These are phyloP conservation scores for Camillea tinctor DNA, from an alignment of 2,329 filamentous ascomycete genomes.

Conservation along the genomic window DNA sequence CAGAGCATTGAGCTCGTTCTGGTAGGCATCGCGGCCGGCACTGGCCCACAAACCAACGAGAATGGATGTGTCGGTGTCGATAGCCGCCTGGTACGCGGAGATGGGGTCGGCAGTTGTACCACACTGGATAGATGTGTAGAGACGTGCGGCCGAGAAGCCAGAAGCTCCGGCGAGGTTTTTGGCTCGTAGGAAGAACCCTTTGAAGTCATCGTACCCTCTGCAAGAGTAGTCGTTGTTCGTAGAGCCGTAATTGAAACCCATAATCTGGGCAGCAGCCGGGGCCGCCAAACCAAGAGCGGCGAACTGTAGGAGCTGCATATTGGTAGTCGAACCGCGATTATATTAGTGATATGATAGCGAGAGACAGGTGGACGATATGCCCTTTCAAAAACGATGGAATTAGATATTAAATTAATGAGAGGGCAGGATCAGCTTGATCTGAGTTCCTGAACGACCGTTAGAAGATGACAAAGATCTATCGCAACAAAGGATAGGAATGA, in stretches of 20 bases:
- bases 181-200: conserved; percentile 43
- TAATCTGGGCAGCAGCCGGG: conserved; percentile 15
- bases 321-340: background rate
- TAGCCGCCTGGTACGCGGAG: conserved; percentile 29
- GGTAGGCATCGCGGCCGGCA: conserved; percentile 21
- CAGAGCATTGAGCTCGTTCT: conserved; percentile 30
- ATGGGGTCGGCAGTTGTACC: conserved; percentile 30
- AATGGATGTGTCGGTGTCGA: conserved; percentile 29
- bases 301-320: conserved; percentile 21
- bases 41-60: conserved; percentile 32
- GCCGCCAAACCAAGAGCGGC: conserved; percentile 15
- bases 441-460: background rate
- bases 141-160: conserved; percentile 45
- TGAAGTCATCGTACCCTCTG: conserved; percentile 42
- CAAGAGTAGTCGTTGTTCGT: conserved; percentile 38
- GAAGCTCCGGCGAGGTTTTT: conserved; percentile 38
- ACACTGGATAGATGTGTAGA: conserved; percentile 38
- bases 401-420: background rate
- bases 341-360: background rate
- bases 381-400: background rate
- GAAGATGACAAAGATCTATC: background rate
- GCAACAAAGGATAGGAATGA: background rate
- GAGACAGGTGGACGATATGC: background rate
- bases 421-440: background rate
- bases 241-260: conserved; percentile 48